Evolutionary conservation across 495 filamentous ascomycete species (phyloP).

Genomic region (Cercophora scortea): DNA sequence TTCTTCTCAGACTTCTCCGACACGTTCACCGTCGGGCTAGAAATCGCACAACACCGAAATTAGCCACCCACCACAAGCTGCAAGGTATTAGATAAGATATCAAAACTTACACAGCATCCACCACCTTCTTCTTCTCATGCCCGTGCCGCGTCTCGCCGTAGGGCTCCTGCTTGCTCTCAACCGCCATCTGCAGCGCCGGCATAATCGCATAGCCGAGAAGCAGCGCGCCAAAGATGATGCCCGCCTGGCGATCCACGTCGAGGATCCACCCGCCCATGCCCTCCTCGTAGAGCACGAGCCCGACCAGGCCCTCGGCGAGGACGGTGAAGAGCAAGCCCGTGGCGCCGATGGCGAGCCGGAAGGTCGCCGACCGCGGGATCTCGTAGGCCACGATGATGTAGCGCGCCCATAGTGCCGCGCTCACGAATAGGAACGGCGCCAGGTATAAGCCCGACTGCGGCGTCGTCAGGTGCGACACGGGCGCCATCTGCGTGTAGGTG

Average conservation of each 20-base stretch:
- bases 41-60: neutral
- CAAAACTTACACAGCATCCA: slow-evolving; percentile 1
- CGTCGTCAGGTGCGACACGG: neutral
- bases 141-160: neutral
- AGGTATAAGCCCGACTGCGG: neutral
- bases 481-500: neutral
- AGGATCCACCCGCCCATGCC: neutral
- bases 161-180: slow-evolving; percentile 3
- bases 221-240: neutral
- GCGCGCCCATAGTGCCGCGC: slow-evolving; percentile 8
- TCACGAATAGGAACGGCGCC: slow-evolving; percentile 4
- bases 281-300: slow-evolving; percentile 7
- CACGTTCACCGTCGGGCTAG: neutral
- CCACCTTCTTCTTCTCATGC: neutral
- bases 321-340: slow-evolving; percentile 6
- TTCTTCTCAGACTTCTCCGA: neutral
- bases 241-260: neutral
- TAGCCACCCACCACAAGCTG: neutral
- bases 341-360: slow-evolving; percentile 16
- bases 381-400: slow-evolving; percentile 12
- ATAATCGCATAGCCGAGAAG: slow-evolving; percentile 2
- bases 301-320: slow-evolving; percentile 3
- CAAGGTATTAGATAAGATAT: neutral
- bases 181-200: slow-evolving; percentile 2
- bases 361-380: slow-evolving; percentile 12